Conservation (phyloP, 495 filamentous ascomycete genomes). For the Tuber brumale region DNA sequence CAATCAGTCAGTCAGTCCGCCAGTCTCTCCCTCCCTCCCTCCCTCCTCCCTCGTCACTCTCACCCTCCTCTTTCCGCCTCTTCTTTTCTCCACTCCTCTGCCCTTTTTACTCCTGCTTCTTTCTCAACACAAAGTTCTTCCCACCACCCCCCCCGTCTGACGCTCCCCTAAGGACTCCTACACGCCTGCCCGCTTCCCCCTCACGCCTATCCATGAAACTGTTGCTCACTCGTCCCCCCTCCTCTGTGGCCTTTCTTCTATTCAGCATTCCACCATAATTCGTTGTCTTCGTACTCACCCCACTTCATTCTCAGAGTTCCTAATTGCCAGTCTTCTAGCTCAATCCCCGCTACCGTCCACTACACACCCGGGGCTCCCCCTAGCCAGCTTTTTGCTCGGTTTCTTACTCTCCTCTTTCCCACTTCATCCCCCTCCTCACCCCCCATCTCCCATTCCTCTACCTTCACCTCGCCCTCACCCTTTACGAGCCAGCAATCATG, state of each 20-base stretch:
- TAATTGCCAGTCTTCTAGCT: background rate
- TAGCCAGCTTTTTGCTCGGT: conserved; percentile 4
- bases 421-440: conserved; percentile 10
- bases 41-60: conserved; percentile 30
- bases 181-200: background rate
- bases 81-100: conserved; percentile 22
- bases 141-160: background rate
- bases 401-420: conserved; percentile 14
- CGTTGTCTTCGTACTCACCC: conserved; percentile 13
- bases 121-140: conserved; percentile 25
- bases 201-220: conserved; percentile 2
- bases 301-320: conserved; percentile 13
- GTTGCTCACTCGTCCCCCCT: conserved; percentile 4
- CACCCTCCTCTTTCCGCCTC: conserved; percentile 32
- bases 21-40: conserved; percentile 42
- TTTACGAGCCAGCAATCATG: conserved; percentile 25
- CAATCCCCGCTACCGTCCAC: background rate
- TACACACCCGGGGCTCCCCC: background rate
- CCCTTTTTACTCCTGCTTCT: conserved; percentile 27
- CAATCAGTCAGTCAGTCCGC: conserved; percentile 32
- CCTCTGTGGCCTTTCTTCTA: conserved; percentile 40
- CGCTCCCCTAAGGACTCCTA: background rate
- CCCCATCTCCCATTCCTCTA: conserved; percentile 14
- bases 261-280: conserved; percentile 46
- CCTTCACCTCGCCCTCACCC: conserved; percentile 14